Evolutionary conservation across 2,329 filamentous ascomycete species (phyloP).

Genomic region (Nigrospora osmanthi): DNA sequence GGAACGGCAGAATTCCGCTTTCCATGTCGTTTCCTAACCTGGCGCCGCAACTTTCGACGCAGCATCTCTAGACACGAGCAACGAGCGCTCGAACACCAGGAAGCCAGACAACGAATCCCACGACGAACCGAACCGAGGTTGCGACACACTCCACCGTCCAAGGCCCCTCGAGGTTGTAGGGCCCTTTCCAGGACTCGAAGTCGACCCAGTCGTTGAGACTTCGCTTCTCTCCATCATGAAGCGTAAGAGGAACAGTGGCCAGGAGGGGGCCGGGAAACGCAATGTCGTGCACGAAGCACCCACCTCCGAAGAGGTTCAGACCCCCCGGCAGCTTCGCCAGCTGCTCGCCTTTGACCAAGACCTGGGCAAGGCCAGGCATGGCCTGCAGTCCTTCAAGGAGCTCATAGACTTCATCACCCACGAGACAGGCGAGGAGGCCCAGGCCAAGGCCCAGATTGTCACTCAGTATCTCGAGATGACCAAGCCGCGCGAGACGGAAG

Average conservation of each 20-base stretch:
- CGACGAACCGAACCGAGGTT: too few species aligned
- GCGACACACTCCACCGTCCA: too few species aligned
- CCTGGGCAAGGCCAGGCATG: slow-evolving; percentile 57
- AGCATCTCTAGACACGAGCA: too few species aligned
- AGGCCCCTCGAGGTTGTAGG: too few species aligned
- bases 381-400: slow-evolving; percentile 66
- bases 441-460: slow-evolving; percentile 49
- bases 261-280: slow-evolving; percentile 38
- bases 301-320: slow-evolving; percentile 53
- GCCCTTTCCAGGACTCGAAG: too few species aligned
- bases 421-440: slow-evolving; percentile 37
- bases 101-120: too few species aligned
- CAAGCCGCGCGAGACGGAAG: slow-evolving; percentile 36
- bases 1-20: too few species aligned
- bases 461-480: slow-evolving; percentile 58
- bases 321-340: slow-evolving; percentile 58
- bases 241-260: slow-evolving; percentile 31
- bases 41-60: too few species aligned
- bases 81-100: too few species aligned
- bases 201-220: too few species aligned
- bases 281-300: slow-evolving; percentile 41
- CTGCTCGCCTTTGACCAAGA: slow-evolving; percentile 68
- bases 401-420: slow-evolving; percentile 59
- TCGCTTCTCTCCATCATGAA: not conserved
- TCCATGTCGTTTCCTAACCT: too few species aligned